Base-by-base conservation (phyloP, 2,329 filamentous ascomycete genomes). In the Podosphaera fusca region DNA sequence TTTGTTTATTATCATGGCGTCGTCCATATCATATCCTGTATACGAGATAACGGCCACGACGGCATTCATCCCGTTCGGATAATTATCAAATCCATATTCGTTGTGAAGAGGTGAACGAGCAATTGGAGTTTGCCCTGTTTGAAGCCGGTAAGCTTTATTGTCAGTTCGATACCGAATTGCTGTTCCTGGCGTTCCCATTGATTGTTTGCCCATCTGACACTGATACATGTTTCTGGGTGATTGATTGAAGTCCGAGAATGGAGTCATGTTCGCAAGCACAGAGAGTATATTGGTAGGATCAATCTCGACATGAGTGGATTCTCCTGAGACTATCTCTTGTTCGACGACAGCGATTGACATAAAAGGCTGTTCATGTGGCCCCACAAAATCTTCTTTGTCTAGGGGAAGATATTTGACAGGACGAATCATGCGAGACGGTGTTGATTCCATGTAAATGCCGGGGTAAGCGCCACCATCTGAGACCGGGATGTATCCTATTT, bases 11-110 rank as follows among this genome's bases (percentile, higher is more conserved):
- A 98, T 96, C 90, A 96, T 96, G 68, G 92, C 92, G 72, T 98
- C 92, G 75, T 98, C 92, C 92, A 98, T 98, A 76, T 98, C 92
- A 72, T 96, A 98, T 55, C 90, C 92, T 1, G 90, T 96, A 70
- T 98, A 98, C 0, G 90, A 95, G 61, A 98, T 95, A 69, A 98
- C 94, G 59, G 92, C 92, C 58, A 98, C 92, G 45, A 96, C 82
- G 7, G 88, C 87, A 66, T 98, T 98, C 66, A 81, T 89, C 34
- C 92, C 92, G 68, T 96, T 95, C 57, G 92, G 92, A 70, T 95
- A 98, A 70, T 96, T 96, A 72, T 98, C 92, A 59, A 96, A 82
- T 29, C 90, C 92, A 67, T 98, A 98, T 29, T 87, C 84, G 66
- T 95, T 96, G 72, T 98, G 89, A 50, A 96, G 76, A 36, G 90